Evolutionary conservation across 768 basidiomycete species (phyloP).

Genomic region (Kwoniella dendrophila): DNA sequence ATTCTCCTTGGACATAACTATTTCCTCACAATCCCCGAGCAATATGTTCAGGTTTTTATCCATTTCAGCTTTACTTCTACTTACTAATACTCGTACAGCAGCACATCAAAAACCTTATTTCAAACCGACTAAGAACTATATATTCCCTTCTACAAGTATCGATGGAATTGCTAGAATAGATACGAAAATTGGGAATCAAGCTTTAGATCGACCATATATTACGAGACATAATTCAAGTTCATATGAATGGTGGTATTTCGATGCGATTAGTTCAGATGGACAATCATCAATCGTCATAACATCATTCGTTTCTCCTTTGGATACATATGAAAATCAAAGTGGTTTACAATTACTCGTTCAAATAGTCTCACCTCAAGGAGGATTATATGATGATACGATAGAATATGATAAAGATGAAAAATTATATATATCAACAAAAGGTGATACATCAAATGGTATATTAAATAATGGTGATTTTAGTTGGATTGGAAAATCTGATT

Average conservation of each 20-base stretch:
- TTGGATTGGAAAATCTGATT: slow-evolving; percentile 16
- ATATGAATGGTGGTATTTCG: slow-evolving; percentile 23
- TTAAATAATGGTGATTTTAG: slow-evolving; percentile 11
- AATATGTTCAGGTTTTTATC: too few species aligned
- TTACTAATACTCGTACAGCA: too few species aligned
- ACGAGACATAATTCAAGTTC: slow-evolving; percentile 1
- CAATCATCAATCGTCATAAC: slow-evolving; percentile 3
- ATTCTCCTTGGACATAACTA: too few species aligned
- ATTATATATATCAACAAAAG: slow-evolving; percentile 10
- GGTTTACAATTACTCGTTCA: background rate
- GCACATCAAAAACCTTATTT: too few species aligned
- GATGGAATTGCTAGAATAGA: background rate
- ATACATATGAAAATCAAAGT: background rate
- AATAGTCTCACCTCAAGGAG: slow-evolving; percentile 3
- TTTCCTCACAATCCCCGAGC: too few species aligned
- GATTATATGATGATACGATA: background rate
- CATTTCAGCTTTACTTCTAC: too few species aligned
- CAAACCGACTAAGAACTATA: slow-evolving; percentile 8
- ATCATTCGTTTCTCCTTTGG: background rate
- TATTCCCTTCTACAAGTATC: slow-evolving; percentile 2
- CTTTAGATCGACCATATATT: slow-evolving; percentile 11
- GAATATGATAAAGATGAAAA: background rate
- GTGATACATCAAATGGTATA: slow-evolving; percentile 11
- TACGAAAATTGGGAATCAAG: background rate
- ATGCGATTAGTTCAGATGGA: slow-evolving; percentile 10